Percentiles rank a stretch among this genome's conserved stretches.
These are phyloP conservation scores for Apodospora peruviana DNA, from an alignment of 495 filamentous ascomycete genomes.

Conservation along the genomic window DNA sequence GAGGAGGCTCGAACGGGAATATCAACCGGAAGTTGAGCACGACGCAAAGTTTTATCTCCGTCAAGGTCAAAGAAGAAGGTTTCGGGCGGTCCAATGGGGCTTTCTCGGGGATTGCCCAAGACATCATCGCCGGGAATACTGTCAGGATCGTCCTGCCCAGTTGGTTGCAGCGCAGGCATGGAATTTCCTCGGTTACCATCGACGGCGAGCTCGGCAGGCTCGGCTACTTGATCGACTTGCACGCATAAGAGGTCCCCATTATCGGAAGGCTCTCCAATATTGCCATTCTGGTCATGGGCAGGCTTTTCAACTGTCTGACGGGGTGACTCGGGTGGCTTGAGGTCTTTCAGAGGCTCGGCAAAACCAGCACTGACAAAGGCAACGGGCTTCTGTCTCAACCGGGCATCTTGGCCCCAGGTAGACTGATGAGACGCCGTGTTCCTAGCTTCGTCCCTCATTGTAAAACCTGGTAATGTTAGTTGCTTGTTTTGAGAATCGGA, in stretches of 20 bases:
- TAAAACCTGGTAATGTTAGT: slow-evolving; percentile 39
- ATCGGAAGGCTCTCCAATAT: background rate
- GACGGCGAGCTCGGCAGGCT: background rate
- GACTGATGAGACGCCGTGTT: slow-evolving; percentile 61
- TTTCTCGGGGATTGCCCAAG: too few species aligned
- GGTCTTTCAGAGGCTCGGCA: slow-evolving; percentile 43
- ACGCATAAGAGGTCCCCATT: too few species aligned
- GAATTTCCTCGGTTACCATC: too few species aligned
- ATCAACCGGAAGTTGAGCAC: background rate
- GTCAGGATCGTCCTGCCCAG: too few species aligned
- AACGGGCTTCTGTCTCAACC: slow-evolving; percentile 50
- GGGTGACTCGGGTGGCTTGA: background rate
- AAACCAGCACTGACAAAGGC: slow-evolving; percentile 69
- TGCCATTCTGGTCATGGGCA: background rate
- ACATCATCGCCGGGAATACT: too few species aligned
- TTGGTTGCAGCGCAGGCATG: too few species aligned
- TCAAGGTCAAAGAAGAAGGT: slow-evolving; percentile 21
- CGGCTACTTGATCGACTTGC: background rate
- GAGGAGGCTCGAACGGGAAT: slow-evolving; percentile 21
- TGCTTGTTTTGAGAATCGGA: background rate
- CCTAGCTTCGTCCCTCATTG: slow-evolving; percentile 70
- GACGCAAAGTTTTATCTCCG: slow-evolving; percentile 13
- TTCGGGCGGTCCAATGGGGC: too few species aligned
- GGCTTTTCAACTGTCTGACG: background rate
- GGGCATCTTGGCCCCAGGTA: slow-evolving; percentile 31